Conservation (phyloP, 2,329 filamentous ascomycete genomes). For the Herpotrichia juniperi region DNA sequence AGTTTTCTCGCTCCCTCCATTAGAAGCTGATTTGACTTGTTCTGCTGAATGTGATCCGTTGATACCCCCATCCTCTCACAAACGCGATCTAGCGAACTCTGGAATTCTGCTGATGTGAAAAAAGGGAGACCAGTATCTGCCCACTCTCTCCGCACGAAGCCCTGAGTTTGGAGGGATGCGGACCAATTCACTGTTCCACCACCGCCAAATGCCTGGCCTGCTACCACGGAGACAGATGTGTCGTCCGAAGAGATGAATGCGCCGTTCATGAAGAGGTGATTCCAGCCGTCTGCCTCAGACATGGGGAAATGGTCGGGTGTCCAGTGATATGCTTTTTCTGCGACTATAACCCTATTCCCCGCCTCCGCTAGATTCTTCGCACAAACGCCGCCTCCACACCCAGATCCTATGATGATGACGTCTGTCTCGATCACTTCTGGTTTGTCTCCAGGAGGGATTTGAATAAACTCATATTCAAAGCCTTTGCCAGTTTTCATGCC, state of each 20-base stretch:
- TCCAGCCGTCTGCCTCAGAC: conserved; percentile 63
- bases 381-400: conserved; percentile 81
- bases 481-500: conserved; percentile 59
- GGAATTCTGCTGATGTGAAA: conserved; percentile 75
- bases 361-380: conserved; percentile 82
- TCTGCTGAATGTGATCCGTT: conserved; percentile 70
- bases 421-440: conserved; percentile 74
- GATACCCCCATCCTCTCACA: conserved; percentile 79
- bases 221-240: conserved; percentile 62
- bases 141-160: conserved; percentile 82
- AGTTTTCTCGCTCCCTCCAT: conserved; percentile 76
- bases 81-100: conserved; percentile 79
- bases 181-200: conserved; percentile 91
- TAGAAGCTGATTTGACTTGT: conserved; percentile 72
- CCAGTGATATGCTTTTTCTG: conserved; percentile 83
- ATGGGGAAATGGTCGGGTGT: conserved; percentile 76
- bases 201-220: conserved; percentile 80
- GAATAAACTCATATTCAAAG: conserved; percentile 66
- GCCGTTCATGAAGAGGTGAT: conserved; percentile 73
- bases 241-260: conserved; percentile 63
- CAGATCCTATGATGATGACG: conserved; percentile 84
- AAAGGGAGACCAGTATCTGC: conserved; percentile 71
- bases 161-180: conserved; percentile 70
- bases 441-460: conserved; percentile 60
- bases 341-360: conserved; percentile 76